Evolutionary conservation across 2,329 filamentous ascomycete genomes (phyloP).

Genomic region (Blastomyces percursus): DNA sequence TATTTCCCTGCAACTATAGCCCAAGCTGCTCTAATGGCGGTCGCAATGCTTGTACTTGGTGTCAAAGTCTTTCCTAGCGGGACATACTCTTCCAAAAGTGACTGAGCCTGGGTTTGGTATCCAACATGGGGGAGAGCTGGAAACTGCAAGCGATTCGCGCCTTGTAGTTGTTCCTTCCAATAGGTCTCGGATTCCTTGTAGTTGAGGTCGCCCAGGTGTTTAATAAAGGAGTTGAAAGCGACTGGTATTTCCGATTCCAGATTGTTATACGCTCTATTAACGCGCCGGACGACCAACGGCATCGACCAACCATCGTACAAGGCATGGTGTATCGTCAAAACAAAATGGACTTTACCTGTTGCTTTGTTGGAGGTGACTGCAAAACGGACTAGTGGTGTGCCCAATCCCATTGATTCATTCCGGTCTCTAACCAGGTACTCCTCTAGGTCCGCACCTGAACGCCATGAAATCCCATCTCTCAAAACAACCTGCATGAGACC

Average conservation of each 20-base stretch:
- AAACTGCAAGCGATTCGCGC: constrained; percentile 37
- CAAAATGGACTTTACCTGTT: constrained; percentile 15
- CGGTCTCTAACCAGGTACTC: constrained; percentile 13
- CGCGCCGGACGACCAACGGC: constrained; percentile 24
- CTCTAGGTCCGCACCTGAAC: constrained; percentile 11
- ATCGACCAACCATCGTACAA: constrained; percentile 33
- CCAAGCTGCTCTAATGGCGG: constrained; percentile 32
- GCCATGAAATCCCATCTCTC: constrained; percentile 17
- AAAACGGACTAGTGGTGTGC: constrained; percentile 16
- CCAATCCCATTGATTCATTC: constrained; percentile 16
- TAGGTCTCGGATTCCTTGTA: constrained; percentile 34
- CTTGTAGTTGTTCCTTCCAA: constrained; percentile 39
- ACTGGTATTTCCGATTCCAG: constrained; percentile 10
- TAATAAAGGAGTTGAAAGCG: constrained; percentile 42
- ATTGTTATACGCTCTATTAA: constrained; percentile 19
- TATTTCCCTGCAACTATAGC: constrained; percentile 28
- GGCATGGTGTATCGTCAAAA: constrained; percentile 30
- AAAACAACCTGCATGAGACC: constrained; percentile 20
- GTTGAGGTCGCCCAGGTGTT: constrained; percentile 36
- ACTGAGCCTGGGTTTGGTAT: constrained; percentile 35
- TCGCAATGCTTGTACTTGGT: constrained; percentile 27
- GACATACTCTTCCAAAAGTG: constrained; percentile 22
- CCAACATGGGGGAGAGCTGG: constrained; percentile 38
- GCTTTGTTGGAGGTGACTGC: constrained; percentile 13
- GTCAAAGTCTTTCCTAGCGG: constrained; percentile 21